These are phyloP conservation scores for Canavalia ensiformis DNA, from an alignment of 306 rosid genomes.

Conservation along the genomic window DNA sequence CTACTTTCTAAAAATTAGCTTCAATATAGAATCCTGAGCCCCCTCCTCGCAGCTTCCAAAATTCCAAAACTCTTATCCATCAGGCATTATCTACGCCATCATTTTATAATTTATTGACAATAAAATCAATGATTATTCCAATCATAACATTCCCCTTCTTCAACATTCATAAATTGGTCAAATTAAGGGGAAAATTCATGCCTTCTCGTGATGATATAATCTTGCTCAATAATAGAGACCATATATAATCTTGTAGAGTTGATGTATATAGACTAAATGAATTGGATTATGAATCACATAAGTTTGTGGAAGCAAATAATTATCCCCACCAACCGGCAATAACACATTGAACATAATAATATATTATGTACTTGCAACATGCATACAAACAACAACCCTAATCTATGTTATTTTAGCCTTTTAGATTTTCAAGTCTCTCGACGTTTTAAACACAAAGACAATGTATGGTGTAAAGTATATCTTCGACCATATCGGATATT, in stretches of 20 bases:
- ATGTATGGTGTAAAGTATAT: slow-evolving; percentile 18
- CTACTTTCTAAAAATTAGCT: background rate
- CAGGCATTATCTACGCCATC: background rate
- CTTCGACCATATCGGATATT: slow-evolving; percentile 33
- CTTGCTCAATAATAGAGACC: slow-evolving; percentile 19
- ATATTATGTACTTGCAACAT: background rate
- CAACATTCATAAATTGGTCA: background rate
- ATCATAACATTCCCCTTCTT: slow-evolving; percentile 21
- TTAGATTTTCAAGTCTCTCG: slow-evolving; percentile 29
- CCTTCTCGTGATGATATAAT: background rate
- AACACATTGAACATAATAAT: slow-evolving; percentile 32
- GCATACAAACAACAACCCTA: slow-evolving; percentile 32
- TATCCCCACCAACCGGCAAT: slow-evolving; percentile 49
- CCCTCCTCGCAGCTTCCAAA: slow-evolving; percentile 1
- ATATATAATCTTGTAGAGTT: slow-evolving; percentile 22
- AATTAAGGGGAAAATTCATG: slow-evolving; percentile 8
- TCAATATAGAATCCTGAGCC: background rate
- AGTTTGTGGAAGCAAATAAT: slow-evolving; percentile 13
- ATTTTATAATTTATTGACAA: slow-evolving; percentile 23
- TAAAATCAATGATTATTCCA: slow-evolving; percentile 16
- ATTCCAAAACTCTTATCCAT: slow-evolving; percentile 4
- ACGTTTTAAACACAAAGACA: slow-evolving; percentile 27
- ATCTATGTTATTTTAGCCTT: background rate
- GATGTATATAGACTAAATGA: slow-evolving; percentile 46
- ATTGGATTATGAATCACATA: slow-evolving; percentile 34